phyloP scores from a whole-genome alignment of 345 rosid genomes.

The Citrus trifoliata region DNA sequence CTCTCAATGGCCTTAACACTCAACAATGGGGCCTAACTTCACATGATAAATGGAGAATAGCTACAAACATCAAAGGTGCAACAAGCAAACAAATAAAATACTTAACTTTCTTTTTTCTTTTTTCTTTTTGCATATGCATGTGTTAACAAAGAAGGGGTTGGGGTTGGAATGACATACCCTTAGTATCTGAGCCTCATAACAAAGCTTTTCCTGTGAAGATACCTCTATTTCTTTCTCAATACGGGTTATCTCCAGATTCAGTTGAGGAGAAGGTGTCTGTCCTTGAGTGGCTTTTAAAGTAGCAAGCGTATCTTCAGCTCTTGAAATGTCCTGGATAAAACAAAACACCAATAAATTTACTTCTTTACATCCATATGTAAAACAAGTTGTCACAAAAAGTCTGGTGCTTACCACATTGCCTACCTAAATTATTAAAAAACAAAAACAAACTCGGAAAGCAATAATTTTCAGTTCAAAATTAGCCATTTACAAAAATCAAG shows the following conservation, averaged over 20 bases:
- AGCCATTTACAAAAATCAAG: constrained; percentile 5
- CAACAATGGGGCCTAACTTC: background rate
- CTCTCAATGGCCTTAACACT: background rate
- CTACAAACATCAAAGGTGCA: background rate
- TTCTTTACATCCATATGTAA: background rate
- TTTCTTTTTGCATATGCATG: background rate
- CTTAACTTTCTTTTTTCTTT: too few relatives aligned
- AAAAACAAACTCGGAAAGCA: background rate
- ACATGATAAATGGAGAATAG: background rate
- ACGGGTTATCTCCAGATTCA: constrained; percentile 63
- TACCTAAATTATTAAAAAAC: background rate
- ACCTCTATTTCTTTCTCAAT: constrained; percentile 79
- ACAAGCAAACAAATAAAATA: background rate
- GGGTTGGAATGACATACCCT: constrained; percentile 53
- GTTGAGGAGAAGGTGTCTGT: constrained; percentile 64
- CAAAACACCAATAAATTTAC: background rate
- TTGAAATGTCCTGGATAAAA: constrained; percentile 67
- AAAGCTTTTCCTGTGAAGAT: constrained; percentile 83
- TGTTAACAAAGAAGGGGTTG: background rate
- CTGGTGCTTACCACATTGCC: background rate
- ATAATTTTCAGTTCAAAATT: background rate
- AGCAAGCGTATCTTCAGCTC: constrained; percentile 73
- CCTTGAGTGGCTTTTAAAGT: constrained; percentile 66
- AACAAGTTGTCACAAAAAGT: background rate
- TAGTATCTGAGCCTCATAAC: constrained; percentile 91